Conservation (phyloP, 768 basidiomycete species). For the Postia placenta region DNA sequence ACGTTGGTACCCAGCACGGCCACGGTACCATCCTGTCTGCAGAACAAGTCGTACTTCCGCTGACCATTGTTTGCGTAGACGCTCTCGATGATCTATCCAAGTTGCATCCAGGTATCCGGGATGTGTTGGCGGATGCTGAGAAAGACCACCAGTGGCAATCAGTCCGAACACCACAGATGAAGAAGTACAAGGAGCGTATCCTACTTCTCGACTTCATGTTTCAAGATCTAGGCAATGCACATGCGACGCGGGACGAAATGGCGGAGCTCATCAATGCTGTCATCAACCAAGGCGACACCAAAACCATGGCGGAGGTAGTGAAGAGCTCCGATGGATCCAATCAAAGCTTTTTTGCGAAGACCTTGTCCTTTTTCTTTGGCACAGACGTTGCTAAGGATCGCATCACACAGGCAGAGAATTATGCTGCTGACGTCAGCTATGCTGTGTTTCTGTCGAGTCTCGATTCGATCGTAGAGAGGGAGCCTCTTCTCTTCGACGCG, state of each 20-base stretch:
- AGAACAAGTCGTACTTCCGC: no score
- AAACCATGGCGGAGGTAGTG: background rate
- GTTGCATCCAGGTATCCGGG: background rate
- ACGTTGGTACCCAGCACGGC: no score
- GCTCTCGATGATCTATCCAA: no score
- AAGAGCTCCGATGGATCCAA: background rate
- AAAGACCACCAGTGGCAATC: background rate
- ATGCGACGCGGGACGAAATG: background rate
- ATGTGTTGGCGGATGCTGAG: background rate
- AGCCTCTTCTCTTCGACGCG: background rate
- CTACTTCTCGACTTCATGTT: constrained; percentile 2
- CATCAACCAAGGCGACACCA: background rate
- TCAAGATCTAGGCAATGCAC: background rate
- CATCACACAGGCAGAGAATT: constrained; percentile 5
- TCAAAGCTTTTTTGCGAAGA: background rate
- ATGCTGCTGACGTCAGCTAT: constrained; percentile 1
- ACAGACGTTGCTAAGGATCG: background rate
- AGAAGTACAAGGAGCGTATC: constrained; percentile 3
- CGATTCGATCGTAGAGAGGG: background rate
- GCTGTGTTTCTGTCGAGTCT: constrained; percentile 6
- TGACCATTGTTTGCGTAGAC: no score
- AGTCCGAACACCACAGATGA: background rate
- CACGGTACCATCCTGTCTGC: no score
- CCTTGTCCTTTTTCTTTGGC: background rate
- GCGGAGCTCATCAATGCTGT: background rate